Evolutionary conservation across 23 red algal genomes (phyloP).

Genomic region (Gracilaria gracilis): DNA sequence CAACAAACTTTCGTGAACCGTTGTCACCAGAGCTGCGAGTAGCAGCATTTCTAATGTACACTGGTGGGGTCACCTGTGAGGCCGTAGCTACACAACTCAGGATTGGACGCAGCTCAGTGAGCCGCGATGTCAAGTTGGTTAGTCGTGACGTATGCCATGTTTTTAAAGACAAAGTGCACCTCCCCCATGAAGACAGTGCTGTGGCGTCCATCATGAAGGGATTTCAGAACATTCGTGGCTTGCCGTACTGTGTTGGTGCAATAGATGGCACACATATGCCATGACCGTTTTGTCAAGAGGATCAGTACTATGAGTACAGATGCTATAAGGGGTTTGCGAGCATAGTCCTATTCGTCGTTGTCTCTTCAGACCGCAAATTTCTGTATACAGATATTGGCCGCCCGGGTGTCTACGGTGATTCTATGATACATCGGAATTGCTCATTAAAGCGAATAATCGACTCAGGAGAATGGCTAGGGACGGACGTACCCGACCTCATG

Average conservation of each 20-base stretch:
- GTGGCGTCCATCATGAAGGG: no score
- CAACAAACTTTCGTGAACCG: no score
- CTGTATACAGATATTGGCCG: conserved; percentile 9
- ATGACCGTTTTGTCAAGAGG: background rate
- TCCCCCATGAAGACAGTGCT: no score
- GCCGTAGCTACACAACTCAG: no score
- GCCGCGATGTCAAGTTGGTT: no score
- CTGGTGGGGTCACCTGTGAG: no score
- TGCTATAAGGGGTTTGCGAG: conserved; percentile 26
- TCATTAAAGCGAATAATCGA: conserved; percentile 33
- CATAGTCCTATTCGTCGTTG: conserved; percentile 5
- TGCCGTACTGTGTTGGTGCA: conserved; percentile 39
- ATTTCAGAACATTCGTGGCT: conserved; percentile 16
- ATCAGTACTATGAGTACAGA: conserved; percentile 44
- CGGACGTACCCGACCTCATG: background rate
- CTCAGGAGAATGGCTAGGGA: background rate
- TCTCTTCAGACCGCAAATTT: conserved; percentile 1
- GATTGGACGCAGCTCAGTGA: no score
- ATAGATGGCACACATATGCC: conserved; percentile 26
- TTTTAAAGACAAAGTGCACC: no score
- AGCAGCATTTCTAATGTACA: no score
- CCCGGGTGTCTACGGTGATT: conserved; percentile 22
- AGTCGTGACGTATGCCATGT: no score
- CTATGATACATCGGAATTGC: background rate
- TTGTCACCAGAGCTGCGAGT: no score